These are phyloP conservation scores for Forsythia viridissima DNA, from an alignment of 257 asterid species.

Conservation along the genomic window DNA sequence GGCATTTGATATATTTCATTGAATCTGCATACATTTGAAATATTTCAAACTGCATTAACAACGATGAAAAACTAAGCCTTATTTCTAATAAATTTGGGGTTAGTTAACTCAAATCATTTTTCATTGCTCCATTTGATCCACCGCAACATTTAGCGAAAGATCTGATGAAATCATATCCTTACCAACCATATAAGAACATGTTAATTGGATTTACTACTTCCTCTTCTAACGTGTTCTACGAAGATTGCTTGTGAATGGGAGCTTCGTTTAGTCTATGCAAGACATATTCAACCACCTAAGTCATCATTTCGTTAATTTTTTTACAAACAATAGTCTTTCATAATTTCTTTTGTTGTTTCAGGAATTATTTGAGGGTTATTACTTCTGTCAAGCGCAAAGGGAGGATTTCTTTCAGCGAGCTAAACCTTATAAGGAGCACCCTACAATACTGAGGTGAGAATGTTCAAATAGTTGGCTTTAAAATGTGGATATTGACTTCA, in stretches of 20 bases:
- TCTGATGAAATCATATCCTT: neutral
- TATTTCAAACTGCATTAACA: neutral
- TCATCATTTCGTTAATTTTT: neutral
- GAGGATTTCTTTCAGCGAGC: conserved; percentile 83
- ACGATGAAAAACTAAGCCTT: neutral
- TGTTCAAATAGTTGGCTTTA: conserved; percentile 9
- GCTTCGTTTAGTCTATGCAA: neutral
- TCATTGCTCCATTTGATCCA: neutral
- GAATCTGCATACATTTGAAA: neutral
- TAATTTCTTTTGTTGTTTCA: conserved; percentile 30
- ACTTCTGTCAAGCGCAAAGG: conserved; percentile 98
- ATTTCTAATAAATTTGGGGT: neutral
- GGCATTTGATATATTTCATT: neutral
- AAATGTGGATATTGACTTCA: conserved; percentile 5
- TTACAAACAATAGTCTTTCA: neutral
- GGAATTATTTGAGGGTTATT: conserved; percentile 97
- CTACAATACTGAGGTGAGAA: conserved; percentile 72
- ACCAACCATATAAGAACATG: neutral
- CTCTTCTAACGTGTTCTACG: neutral
- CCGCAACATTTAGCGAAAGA: neutral
- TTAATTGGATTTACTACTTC: neutral
- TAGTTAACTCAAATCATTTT: neutral
- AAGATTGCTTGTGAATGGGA: neutral
- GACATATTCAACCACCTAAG: neutral
- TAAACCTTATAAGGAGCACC: conserved; percentile 85